Base-by-base conservation (phyloP, 371 early-diverging fungal genomes). In the Mucor indicus region DNA sequence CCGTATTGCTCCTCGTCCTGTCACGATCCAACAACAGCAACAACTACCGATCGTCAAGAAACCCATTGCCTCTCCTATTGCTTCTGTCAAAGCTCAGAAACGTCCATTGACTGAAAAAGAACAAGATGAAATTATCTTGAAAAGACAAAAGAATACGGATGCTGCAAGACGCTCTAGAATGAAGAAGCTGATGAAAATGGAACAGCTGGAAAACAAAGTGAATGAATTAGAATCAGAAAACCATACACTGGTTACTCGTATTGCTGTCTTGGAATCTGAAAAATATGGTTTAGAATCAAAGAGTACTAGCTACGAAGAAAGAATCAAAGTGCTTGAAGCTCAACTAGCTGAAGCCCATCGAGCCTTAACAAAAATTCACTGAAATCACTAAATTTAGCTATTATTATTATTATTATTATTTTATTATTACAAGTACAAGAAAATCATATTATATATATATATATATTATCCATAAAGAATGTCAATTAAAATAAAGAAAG, bases 81-180 rank as follows among this genome's bases (percentile, higher is more conserved):
- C 36, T 16, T 21, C 41, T 1, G n/a, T 32, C n/a, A 16, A 45
- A 29, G 23, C 38, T 8, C 22, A 27, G 10, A 53, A 39, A 22
- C 44, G 39, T 13, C 10, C 15, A 13, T 20, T 32, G 1, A 20
- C 35, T 15, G 13, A 2, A 11, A 29, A 6, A 16, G 43, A 38
- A 22, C 6, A 4, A 4, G 84, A 87, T 27, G 87, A 85, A 59
- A 68, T 87, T 30, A 76, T 81, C 5, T 71, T 84, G 29, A 91
- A 91, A 69, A 84, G 91, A 42, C 82, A 83, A 50, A 89, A 87
- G 77, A 95, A 95, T 72, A 95, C 93, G 10, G 93, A 94, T 62
- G 95, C 96, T 3, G 96, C 96, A 21, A 85, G 95, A 35, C 90
- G 96, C 44, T 91, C 92, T 24, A 86, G 96, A 32, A 72, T 86